Percentiles rank a stretch among this genome's conserved stretches.
These are phyloP conservation scores for Sporothrix brasiliensis DNA, from an alignment of 2,329 filamentous ascomycete genomes.

Conservation along the genomic window DNA sequence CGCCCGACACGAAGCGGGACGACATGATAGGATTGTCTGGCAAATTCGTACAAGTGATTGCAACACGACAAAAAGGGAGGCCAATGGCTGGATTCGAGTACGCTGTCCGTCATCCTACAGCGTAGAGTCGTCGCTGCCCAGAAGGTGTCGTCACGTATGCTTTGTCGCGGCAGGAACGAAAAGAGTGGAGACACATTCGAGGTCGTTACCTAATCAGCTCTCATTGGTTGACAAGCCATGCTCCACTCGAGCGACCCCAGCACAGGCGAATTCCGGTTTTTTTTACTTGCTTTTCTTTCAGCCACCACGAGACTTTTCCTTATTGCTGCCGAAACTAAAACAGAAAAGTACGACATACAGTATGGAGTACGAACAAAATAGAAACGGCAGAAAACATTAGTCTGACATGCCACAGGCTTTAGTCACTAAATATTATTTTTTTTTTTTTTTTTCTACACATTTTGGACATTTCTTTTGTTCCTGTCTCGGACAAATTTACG, in stretches of 20 bases:
- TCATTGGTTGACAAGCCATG: neutral
- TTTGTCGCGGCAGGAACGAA: neutral
- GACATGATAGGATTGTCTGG: constrained; percentile 46
- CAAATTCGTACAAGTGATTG: neutral
- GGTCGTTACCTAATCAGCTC: neutral
- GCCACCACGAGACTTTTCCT: constrained; percentile 4
- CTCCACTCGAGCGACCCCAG: neutral
- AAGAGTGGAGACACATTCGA: neutral
- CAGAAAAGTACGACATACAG: neutral
- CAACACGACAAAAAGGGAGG: too few species aligned
- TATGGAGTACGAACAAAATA: neutral
- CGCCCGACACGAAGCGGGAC: constrained; percentile 59
- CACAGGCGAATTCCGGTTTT: neutral
- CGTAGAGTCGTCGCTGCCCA: too few species aligned
- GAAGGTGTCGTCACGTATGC: too few species aligned
- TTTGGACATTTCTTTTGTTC: neutral
- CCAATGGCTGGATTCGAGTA: neutral
- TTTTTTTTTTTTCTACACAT: neutral
- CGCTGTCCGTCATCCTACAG: too few species aligned
- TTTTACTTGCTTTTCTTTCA: neutral
- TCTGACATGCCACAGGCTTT: neutral
- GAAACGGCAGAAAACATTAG: constrained; percentile 13
- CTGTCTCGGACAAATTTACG: neutral
- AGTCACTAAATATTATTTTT: neutral
- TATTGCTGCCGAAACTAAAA: neutral